Evolutionary conservation across 2,329 filamentous ascomycete genomes (phyloP).

Genomic region (Colletotrichum gloeosporioides): DNA sequence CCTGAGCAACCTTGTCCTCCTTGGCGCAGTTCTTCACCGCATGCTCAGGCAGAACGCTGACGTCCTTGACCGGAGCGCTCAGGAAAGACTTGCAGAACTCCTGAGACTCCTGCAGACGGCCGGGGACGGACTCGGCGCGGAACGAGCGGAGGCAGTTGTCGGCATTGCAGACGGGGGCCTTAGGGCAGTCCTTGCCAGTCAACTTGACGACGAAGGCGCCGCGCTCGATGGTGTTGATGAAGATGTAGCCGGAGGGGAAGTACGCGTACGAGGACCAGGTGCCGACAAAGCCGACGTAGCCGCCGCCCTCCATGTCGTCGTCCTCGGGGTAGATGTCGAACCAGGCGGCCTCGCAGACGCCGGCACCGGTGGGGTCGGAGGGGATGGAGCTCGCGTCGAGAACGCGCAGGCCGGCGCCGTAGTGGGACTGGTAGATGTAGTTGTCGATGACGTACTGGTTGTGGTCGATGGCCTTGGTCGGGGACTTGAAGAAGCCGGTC

Average conservation of each 20-base stretch:
- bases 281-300: conserved; percentile 44
- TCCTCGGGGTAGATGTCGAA: conserved; percentile 59
- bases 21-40: conserved; percentile 24
- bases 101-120: conserved; percentile 34
- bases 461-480: conserved; percentile 49
- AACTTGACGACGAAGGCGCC: conserved; percentile 54
- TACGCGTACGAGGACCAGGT: conserved; percentile 55
- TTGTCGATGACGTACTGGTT: conserved; percentile 53
- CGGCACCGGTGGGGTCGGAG: conserved; percentile 47
- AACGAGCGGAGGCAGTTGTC: conserved; percentile 44
- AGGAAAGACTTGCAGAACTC: conserved; percentile 34
- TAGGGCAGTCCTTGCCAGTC: conserved; percentile 22
- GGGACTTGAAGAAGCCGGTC: conserved; percentile 46
- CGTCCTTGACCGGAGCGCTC: conserved; percentile 20
- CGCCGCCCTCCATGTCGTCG: conserved; percentile 41
- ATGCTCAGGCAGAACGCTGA: conserved; percentile 23
- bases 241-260: conserved; percentile 54
- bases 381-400: conserved; percentile 41
- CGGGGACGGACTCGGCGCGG: conserved; percentile 35
- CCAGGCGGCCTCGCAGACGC: conserved; percentile 51
- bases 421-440: conserved; percentile 55
- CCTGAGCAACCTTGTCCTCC: conserved; percentile 25
- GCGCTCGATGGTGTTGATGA: conserved; percentile 58
- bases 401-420: conserved; percentile 52
- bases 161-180: conserved; percentile 30